Evolutionary conservation across 2,329 filamentous ascomycete species (phyloP).

Genomic region (Penicillium frequentans): DNA sequence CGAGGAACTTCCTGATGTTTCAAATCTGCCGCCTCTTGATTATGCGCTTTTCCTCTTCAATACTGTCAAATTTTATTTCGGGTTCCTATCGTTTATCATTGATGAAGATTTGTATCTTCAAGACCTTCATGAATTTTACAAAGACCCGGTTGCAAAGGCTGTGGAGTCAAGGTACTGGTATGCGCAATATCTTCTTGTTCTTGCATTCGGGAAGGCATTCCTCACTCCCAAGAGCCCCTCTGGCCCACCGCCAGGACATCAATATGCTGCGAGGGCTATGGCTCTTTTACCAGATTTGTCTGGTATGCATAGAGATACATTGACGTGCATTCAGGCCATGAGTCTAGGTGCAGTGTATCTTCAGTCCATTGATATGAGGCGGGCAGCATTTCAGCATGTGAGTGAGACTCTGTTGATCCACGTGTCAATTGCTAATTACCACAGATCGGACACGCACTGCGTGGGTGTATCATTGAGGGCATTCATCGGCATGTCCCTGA

Average conservation of each 20-base stretch:
- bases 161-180: slow-evolving; percentile 47
- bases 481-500: slow-evolving; percentile 29
- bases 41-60: slow-evolving; percentile 56
- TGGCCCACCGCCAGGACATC: slow-evolving; percentile 36
- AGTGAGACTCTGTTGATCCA: background rate
- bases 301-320: slow-evolving; percentile 29
- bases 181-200: slow-evolving; percentile 54
- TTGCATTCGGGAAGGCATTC: slow-evolving; percentile 59
- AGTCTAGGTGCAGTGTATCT: slow-evolving; percentile 41
- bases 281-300: slow-evolving; percentile 40
- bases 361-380: slow-evolving; percentile 44
- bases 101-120: slow-evolving; percentile 49
- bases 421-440: background rate
- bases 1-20: slow-evolving; percentile 30
- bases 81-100: slow-evolving; percentile 56
- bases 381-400: slow-evolving; percentile 43
- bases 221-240: slow-evolving; percentile 36
- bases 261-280: slow-evolving; percentile 43
- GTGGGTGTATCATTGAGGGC: slow-evolving; percentile 29
- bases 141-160: slow-evolving; percentile 29
- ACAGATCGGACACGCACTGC: slow-evolving; percentile 29
- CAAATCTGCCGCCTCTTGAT: slow-evolving; percentile 52
- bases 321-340: slow-evolving; percentile 35
- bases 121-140: slow-evolving; percentile 44
- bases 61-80: slow-evolving; percentile 58